Evolutionary conservation across 495 filamentous ascomycete species (phyloP).

Genomic region (Penicillium lividum): DNA sequence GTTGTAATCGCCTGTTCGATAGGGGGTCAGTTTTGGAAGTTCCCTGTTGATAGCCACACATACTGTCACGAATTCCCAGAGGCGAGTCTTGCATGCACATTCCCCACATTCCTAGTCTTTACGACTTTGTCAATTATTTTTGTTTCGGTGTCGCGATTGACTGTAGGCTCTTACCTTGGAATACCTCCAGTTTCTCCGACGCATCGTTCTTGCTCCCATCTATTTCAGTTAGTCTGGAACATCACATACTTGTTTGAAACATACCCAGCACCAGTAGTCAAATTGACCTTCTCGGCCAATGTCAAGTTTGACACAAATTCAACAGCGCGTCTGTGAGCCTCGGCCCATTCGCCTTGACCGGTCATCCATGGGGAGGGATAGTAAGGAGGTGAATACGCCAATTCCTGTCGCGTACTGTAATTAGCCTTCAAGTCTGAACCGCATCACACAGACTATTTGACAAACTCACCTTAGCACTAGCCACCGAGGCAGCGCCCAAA

Average conservation of each 20-base stretch:
- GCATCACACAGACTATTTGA: neutral
- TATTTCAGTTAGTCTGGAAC: slow-evolving; percentile 24
- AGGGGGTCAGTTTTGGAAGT: neutral
- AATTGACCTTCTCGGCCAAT: slow-evolving; percentile 85
- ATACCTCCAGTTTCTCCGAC: slow-evolving; percentile 67
- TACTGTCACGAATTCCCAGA: slow-evolving; percentile 74
- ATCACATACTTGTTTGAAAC: slow-evolving; percentile 10
- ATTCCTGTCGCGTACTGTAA: slow-evolving; percentile 21
- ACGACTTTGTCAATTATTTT: slow-evolving; percentile 6
- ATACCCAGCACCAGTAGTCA: slow-evolving; percentile 83
- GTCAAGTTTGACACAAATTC: slow-evolving; percentile 82
- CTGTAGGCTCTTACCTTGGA: slow-evolving; percentile 32
- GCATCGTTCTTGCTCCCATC: slow-evolving; percentile 75
- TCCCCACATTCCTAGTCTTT: slow-evolving; percentile 75
- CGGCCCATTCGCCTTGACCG: slow-evolving; percentile 70
- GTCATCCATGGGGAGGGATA: slow-evolving; percentile 86
- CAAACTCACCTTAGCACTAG: slow-evolving; percentile 35
- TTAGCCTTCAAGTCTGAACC: slow-evolving; percentile 5
- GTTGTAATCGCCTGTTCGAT: slow-evolving; percentile 62
- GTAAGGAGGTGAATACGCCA: slow-evolving; percentile 58
- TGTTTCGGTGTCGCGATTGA: neutral
- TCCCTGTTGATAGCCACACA: slow-evolving; percentile 14
- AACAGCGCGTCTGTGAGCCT: slow-evolving; percentile 74
- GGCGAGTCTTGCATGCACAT: slow-evolving; percentile 92
- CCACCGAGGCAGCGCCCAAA: slow-evolving; percentile 39